Base-by-base conservation (phyloP, 2,329 filamentous ascomycete genomes). In the Alternaria metachromatica region DNA sequence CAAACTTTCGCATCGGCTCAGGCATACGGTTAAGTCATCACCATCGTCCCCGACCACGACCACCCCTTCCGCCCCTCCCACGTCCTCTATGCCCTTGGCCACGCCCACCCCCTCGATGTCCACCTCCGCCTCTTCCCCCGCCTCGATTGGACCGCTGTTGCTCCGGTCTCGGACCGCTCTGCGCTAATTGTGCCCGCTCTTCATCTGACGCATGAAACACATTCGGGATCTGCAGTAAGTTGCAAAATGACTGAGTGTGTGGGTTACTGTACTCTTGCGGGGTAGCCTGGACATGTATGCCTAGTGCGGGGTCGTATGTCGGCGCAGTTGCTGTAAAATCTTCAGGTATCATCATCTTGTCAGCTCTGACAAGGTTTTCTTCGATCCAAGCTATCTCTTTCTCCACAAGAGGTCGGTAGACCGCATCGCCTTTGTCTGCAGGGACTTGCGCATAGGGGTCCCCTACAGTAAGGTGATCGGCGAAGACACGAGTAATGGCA, bases 401-500 rank as follows among this genome's bases (percentile, higher is more conserved):
- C 20, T 90, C 85, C 66, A 99, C 93, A 12, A 90, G 83, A 0
- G 86, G 83, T 4, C 79, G 79, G 77, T 97, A 97, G 55, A 86
- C 81, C 3, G 84, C 86, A 77, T 96, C 89, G 20, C 92, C 92
- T 25, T 87, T 83, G 73, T 96, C 85, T 2, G 82, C 78, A 0
- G 90, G 85, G 0, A 87, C 80, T 43, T 80, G 79, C 1, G 86
- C 85, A 8, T 81, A 76, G 6, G 84, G 84, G 62, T 92, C 92
- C 2, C 82, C 80, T 2, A 96, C 84, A 28, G 80, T 73, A 46
- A 84, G 73, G 44, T 88, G 85, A 4, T 84, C 72, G 44, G 92
- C 88, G 75, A 98, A 96, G 8, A 89, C 90, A 45, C 95, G 91
- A 12, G 90, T 94, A 67, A 99, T 97, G 45, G 96, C 92, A 8